Evolutionary conservation across 2,329 filamentous ascomycete species (phyloP).

Genomic region (Fusarium anguioides): DNA sequence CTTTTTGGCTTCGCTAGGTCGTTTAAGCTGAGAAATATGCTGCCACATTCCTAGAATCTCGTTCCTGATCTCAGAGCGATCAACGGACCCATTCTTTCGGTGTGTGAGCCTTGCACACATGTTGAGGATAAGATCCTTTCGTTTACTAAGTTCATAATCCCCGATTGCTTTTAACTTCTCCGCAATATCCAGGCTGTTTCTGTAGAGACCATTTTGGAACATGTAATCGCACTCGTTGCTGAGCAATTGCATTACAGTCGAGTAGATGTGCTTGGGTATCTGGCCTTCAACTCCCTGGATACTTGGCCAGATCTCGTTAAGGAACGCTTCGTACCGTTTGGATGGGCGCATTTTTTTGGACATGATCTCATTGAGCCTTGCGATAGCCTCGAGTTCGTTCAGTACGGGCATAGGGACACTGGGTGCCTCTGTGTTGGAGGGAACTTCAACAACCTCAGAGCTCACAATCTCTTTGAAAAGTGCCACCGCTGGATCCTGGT

Average conservation of each 20-base stretch:
- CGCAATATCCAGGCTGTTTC: constrained; percentile 43
- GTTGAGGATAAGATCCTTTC: constrained; percentile 49
- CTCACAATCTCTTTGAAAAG: constrained; percentile 53
- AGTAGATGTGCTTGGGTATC: constrained; percentile 47
- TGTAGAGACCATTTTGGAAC: constrained; percentile 22
- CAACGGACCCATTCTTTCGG: constrained; percentile 16
- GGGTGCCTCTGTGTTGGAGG: not conserved
- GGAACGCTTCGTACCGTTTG: constrained; percentile 44
- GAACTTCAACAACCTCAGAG: constrained; percentile 8
- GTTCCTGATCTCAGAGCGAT: constrained; percentile 35
- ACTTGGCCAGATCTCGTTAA: constrained; percentile 47
- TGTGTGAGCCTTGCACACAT: constrained; percentile 45
- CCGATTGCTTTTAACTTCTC: constrained; percentile 43
- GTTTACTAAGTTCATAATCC: constrained; percentile 42
- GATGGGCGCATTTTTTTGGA: constrained; percentile 11
- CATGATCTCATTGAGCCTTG: constrained; percentile 45
- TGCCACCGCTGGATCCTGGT: constrained; percentile 45
- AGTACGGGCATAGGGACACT: constrained; percentile 15
- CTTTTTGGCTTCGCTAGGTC: constrained; percentile 41
- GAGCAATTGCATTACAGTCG: constrained; percentile 39
- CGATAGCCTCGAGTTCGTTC: constrained; percentile 47
- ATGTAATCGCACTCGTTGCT: constrained; percentile 29
- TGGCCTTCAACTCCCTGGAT: constrained; percentile 43
- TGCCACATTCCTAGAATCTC: constrained; percentile 53
- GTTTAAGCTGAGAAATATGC: constrained; percentile 51